Evolutionary conservation across 2,329 filamentous ascomycete genomes (phyloP).

Genomic region (Penicillium sp.): DNA sequence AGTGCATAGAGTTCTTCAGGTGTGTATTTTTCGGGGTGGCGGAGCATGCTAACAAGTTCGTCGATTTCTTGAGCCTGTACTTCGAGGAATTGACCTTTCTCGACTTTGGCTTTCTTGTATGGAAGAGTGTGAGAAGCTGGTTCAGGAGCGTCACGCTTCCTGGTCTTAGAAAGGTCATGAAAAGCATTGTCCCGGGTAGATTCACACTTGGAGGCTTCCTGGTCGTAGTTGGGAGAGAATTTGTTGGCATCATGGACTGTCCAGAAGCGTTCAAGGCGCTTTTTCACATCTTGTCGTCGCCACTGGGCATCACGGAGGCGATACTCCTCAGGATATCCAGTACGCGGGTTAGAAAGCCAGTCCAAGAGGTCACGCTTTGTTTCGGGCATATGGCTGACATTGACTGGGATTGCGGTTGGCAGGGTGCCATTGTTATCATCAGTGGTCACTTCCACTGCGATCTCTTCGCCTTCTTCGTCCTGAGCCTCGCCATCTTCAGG

Average conservation of each 20-base stretch:
- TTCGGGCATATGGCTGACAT: background rate
- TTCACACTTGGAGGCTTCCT: slow-evolving; percentile 30
- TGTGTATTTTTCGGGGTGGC: slow-evolving; percentile 42
- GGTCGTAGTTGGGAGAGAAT: slow-evolving; percentile 37
- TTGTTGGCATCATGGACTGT: slow-evolving; percentile 36
- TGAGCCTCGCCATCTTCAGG: slow-evolving; percentile 11
- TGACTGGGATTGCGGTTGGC: background rate
- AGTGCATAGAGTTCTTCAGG: slow-evolving; percentile 55
- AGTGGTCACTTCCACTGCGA: slow-evolving; percentile 13
- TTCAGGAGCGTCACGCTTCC: slow-evolving; percentile 30
- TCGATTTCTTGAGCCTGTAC: slow-evolving; percentile 32
- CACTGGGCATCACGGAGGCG: slow-evolving; percentile 16
- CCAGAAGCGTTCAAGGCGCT: slow-evolving; percentile 37
- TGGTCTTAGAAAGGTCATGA: slow-evolving; percentile 28
- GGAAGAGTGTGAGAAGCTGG: slow-evolving; percentile 30
- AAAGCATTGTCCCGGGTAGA: slow-evolving; percentile 35
- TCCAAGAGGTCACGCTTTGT: slow-evolving; percentile 14
- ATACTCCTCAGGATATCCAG: slow-evolving; percentile 18
- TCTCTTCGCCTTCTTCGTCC: slow-evolving; percentile 19
- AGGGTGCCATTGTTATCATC: slow-evolving; percentile 1
- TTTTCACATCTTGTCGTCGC: slow-evolving; percentile 26
- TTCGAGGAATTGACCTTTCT: slow-evolving; percentile 39
- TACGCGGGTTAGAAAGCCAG: slow-evolving; percentile 22
- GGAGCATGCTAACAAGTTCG: slow-evolving; percentile 37
- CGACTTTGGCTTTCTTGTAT: slow-evolving; percentile 32